Percentiles rank a stretch among this genome's conserved stretches.
Evolutionary conservation across 2,329 filamentous ascomycete genomes (phyloP).

Genomic region (Dactylellina parvicollis): DNA sequence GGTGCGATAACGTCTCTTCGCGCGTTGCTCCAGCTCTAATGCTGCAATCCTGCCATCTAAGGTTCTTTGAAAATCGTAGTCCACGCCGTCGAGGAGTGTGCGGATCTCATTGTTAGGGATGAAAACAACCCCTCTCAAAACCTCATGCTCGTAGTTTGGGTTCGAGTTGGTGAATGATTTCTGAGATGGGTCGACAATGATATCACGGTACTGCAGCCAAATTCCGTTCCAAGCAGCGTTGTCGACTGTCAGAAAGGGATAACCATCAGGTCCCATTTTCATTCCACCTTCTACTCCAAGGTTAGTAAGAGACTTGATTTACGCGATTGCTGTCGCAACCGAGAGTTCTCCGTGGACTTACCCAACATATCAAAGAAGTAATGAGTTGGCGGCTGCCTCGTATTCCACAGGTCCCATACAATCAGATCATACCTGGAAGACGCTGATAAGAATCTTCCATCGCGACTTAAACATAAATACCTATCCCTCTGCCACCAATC

Average conservation of each 20-base stretch:
- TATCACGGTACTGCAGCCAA: slow-evolving; percentile 56
- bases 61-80: slow-evolving; percentile 39
- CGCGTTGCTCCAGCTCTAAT: background rate
- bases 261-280: slow-evolving; percentile 18
- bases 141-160: slow-evolving; percentile 30
- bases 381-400: slow-evolving; percentile 9
- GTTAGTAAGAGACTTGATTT: background rate
- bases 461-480: slow-evolving; percentile 51
- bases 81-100: slow-evolving; percentile 50
- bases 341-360: background rate
- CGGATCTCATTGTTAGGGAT: slow-evolving; percentile 54
- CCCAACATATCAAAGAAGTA: slow-evolving; percentile 6
- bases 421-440: slow-evolving; percentile 36
- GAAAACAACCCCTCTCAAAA: slow-evolving; percentile 48
- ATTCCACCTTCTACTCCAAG: background rate
- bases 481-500: slow-evolving; percentile 44
- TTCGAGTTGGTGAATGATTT: slow-evolving; percentile 21
- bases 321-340: too few relatives aligned
- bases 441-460: slow-evolving; percentile 51
- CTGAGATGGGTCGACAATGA: slow-evolving; percentile 29
- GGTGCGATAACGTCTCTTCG: slow-evolving; percentile 35
- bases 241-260: slow-evolving; percentile 23
- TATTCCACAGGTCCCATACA: slow-evolving; percentile 48
- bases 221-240: slow-evolving; percentile 55
- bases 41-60: background rate